phyloP scores from a whole-genome alignment of 345 rosid species.

The Arabidopsis suecica region DNA sequence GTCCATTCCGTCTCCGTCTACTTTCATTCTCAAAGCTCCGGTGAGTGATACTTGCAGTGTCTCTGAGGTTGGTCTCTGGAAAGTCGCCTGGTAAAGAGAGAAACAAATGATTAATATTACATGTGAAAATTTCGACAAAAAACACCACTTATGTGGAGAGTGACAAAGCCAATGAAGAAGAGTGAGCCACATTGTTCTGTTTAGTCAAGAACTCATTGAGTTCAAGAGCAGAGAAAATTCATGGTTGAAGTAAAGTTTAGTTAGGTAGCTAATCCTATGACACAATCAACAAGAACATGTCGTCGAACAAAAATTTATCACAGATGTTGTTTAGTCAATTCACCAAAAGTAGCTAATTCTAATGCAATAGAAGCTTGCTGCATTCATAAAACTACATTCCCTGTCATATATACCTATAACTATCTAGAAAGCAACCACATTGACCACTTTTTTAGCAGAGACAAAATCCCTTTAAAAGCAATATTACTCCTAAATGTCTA shows the following conservation, averaged over 20 bases:
- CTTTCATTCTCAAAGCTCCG: constrained; percentile 61
- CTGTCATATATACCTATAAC: not conserved
- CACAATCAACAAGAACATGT: not conserved
- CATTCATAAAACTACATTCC: not conserved
- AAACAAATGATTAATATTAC: not conserved
- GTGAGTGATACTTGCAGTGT: constrained; percentile 61
- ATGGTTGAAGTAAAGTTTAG: not conserved
- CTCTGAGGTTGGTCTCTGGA: constrained; percentile 67
- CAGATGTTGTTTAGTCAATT: constrained; percentile 8
- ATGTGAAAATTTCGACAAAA: not conserved
- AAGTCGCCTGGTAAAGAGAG: constrained; percentile 57
- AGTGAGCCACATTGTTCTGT: not conserved
- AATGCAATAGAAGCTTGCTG: not conserved
- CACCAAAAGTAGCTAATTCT: not conserved
- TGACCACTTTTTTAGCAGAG: not conserved
- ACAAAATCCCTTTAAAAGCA: not conserved
- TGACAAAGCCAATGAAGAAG: not conserved
- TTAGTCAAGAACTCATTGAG: not conserved
- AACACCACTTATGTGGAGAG: not conserved
- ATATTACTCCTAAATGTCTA: not conserved
- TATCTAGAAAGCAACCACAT: not conserved
- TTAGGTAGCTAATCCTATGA: not conserved
- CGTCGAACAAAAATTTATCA: not conserved
- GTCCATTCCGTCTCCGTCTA: constrained; percentile 61
- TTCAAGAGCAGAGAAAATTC: not conserved